Evolutionary conservation across 148 eudicot species (phyloP), one percentile per base, ranked within the genome.

Genomic region (Chenopodium suecicum): DNA sequence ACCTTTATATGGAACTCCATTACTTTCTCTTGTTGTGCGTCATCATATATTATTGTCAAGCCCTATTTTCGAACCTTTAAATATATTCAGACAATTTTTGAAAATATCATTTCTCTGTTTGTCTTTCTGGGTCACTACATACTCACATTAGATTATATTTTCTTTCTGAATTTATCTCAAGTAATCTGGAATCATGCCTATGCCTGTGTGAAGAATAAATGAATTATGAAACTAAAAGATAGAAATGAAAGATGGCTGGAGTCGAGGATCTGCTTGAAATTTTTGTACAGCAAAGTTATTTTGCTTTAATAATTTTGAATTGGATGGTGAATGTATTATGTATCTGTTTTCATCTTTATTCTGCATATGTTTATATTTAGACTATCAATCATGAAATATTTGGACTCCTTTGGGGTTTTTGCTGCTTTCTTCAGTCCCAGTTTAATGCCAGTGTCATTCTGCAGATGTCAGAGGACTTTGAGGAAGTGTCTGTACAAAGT

Each of bases 401-500:
- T 7, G 3, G 20, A 29, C 27, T 3, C 17, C 13, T 56, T 79
- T 56, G 29, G 58, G 29, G 52, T 80, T 23, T 60, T 27, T 81
- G 29, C 13, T 63, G 78, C 34, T 80, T 37, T 37, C 44, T 50
- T 68, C 56, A 32, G 16, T 73, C 29, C 4, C 20, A 80, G 16
- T 60, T 62, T 70, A 62, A 79, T 82, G 52, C 68, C 73, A 75
- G 10, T 74, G 5, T 27, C 23, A 48, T 85, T 77, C 25, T 75
- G 50, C 93, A 95, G 98, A 81, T 94, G 83, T 85, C 97, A 11
- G 99, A 95, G 84, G 98, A 95, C 11, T 95, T 95, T 88, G 97
- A 90, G 81, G 99, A 95, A 89, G 84, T 95, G 81, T 89, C 92
- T 4, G 99, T 95, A 73, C 99, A 95, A 87, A 95, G 99, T 86